Percentiles rank a stretch among this genome's conserved stretches.
phyloP scores from a whole-genome alignment of 1,284 basidiomycete genomes.

The Tranzscheliella williamsii region DNA sequence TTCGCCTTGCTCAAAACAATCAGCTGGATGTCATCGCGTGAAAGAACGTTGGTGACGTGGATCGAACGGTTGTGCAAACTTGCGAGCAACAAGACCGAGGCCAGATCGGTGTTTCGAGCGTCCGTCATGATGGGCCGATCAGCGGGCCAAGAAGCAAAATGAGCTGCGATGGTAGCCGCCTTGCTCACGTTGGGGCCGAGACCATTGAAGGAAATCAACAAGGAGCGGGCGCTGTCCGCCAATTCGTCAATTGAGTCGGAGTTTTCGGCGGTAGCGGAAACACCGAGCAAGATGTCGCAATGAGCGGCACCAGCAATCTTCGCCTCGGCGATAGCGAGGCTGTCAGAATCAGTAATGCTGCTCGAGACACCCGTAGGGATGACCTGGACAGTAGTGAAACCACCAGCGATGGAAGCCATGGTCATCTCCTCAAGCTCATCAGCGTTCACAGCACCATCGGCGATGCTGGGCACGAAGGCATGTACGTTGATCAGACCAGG shows the following conservation, averaged over 20 bases:
- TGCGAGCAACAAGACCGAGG: conserved; percentile 88
- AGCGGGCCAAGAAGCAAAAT: conserved; percentile 86
- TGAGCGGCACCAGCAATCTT: conserved; percentile 52
- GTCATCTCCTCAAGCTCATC: conserved; percentile 67
- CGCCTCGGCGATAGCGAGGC: conserved; percentile 47
- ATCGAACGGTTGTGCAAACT: conserved; percentile 86
- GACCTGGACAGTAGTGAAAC: conserved; percentile 55
- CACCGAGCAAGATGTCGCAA: conserved; percentile 54
- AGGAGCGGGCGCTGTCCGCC: conserved; percentile 48
- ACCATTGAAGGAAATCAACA: conserved; percentile 53
- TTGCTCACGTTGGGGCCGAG: conserved; percentile 44
- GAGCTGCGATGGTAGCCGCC: conserved; percentile 70
- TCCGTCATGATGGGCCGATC: conserved; percentile 94
- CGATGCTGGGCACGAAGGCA: conserved; percentile 80
- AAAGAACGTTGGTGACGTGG: conserved; percentile 91
- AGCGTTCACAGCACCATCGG: conserved; percentile 64
- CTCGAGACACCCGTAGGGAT: conserved; percentile 35
- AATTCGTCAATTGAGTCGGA: conserved; percentile 39
- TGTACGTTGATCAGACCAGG: conserved; percentile 89
- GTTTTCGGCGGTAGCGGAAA: conserved; percentile 49
- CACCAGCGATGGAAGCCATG: conserved; percentile 48
- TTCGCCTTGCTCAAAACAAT: conserved; percentile 95
- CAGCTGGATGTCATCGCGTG: conserved; percentile 82
- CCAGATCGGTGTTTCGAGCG: conserved; percentile 86
- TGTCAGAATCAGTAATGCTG: conserved; percentile 36